Conservation (phyloP, 1,284 basidiomycete species). For the Leccinum griseonigrum region DNA sequence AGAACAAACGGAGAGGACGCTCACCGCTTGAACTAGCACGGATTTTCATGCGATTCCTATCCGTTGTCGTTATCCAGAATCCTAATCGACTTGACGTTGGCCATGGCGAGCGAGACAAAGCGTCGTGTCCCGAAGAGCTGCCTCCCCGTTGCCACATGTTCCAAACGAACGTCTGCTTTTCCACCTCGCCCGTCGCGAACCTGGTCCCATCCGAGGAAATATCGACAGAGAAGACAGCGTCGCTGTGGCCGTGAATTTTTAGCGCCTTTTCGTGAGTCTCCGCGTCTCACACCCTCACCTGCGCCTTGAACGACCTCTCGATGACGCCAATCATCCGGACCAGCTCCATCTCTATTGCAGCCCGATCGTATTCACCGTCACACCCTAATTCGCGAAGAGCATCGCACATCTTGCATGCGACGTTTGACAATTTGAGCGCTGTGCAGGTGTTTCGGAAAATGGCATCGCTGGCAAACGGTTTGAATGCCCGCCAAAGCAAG, state of each 20-base stretch:
- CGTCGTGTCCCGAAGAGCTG: not conserved
- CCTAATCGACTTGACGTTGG: not conserved
- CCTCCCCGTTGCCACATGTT: not conserved
- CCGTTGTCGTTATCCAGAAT: not conserved
- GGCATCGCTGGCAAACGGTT: slow-evolving; percentile 86
- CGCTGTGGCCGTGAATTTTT: not conserved
- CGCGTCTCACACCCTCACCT: not conserved
- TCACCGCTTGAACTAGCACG: not conserved
- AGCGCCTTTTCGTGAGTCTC: not conserved
- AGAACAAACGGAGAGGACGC: not conserved
- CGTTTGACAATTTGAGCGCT: slow-evolving; percentile 81
- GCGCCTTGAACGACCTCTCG: slow-evolving; percentile 47
- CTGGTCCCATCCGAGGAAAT: not conserved
- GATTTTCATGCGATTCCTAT: not conserved
- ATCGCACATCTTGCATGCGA: slow-evolving; percentile 92
- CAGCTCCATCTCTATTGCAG: slow-evolving; percentile 83
- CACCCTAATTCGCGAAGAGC: slow-evolving; percentile 85
- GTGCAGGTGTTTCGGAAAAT: slow-evolving; percentile 92
- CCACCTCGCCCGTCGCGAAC: not conserved
- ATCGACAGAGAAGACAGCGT: not conserved
- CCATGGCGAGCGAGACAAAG: not conserved
- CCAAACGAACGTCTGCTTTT: not conserved
- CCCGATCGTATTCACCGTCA: slow-evolving; percentile 82
- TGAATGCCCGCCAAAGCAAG: slow-evolving; percentile 84
- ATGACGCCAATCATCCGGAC: slow-evolving; percentile 74